Conservation (phyloP, 1,284 basidiomycete species). For the Rhodotorula sp. region DNA sequence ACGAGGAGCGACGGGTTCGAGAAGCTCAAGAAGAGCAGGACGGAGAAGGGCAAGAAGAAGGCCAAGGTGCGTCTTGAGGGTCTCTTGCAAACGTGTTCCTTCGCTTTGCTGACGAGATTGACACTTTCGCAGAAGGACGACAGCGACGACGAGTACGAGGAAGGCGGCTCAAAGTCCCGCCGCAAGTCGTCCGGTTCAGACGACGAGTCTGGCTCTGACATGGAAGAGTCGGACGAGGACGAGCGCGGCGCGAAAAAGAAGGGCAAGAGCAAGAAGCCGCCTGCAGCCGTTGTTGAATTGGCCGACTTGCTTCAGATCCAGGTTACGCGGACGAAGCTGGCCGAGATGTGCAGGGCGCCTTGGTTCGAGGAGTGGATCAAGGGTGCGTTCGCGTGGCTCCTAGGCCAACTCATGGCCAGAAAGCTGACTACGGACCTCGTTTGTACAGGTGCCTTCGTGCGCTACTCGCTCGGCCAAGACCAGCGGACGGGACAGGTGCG, state of each 20-base stretch:
- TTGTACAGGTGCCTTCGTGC: constrained; percentile 69
- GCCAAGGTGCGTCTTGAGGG: constrained; percentile 4
- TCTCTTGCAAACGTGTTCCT: too few relatives aligned
- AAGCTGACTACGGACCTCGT: background rate
- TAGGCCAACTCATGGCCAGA: too few relatives aligned
- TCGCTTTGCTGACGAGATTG: background rate
- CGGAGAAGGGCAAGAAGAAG: constrained; percentile 57
- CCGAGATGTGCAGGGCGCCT: constrained; percentile 64
- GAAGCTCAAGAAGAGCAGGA: constrained; percentile 73
- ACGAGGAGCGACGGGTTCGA: constrained; percentile 77
- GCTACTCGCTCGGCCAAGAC: constrained; percentile 64
- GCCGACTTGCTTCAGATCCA: constrained; percentile 7
- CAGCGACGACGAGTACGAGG: constrained; percentile 34
- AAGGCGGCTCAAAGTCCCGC: background rate
- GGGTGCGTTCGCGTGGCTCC: constrained; percentile 54
- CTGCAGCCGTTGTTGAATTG: background rate
- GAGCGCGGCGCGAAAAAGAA: constrained; percentile 3
- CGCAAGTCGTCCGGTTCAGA: constrained; percentile 1
- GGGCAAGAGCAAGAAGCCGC: constrained; percentile 3
- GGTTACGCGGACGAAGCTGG: constrained; percentile 63
- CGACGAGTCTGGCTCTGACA: constrained; percentile 15
- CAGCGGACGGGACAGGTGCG: constrained; percentile 54
- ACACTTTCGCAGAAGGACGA: constrained; percentile 6
- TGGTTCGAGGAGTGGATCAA: constrained; percentile 75
- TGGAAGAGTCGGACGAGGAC: constrained; percentile 23